These are phyloP conservation scores for Chrysoporthe puriensis DNA, from an alignment of 2,329 filamentous ascomycete genomes.

Conservation along the genomic window DNA sequence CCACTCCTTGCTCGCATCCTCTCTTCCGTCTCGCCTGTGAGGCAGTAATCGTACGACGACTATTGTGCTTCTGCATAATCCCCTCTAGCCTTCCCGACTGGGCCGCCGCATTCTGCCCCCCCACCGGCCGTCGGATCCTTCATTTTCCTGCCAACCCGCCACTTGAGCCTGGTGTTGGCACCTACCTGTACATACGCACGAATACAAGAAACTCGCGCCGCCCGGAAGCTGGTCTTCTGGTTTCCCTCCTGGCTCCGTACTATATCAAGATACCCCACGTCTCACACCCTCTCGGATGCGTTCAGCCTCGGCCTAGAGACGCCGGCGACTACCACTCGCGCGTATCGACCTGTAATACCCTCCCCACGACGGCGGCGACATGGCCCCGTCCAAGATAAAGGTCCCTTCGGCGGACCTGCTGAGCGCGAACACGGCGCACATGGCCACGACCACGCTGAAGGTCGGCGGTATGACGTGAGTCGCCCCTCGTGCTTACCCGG, in stretches of 20 bases:
- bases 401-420: conserved; percentile 49
- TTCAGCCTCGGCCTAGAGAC: conserved; percentile 20
- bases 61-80: conserved; percentile 16
- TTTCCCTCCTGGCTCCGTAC: conserved; percentile 14
- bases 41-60: conserved; percentile 10
- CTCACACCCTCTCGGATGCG: conserved; percentile 13
- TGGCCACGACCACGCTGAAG: conserved; percentile 88
- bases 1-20: neutral
- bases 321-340: neutral
- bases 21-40: conserved; percentile 3
- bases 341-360: neutral
- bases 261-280: conserved; percentile 14
- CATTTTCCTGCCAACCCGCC: neutral
- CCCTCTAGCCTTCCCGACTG: conserved; percentile 14
- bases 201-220: conserved; percentile 23
- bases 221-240: conserved; percentile 30
- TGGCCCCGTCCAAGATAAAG: conserved; percentile 56
- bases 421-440: conserved; percentile 56
- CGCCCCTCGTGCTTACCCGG: neutral
- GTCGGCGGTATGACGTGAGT: conserved; percentile 85
- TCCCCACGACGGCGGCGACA: conserved; percentile 33
- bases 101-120: neutral
- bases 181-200: conserved; percentile 23
- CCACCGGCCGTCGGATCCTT: neutral
- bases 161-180: neutral